A percentile compares a stretch with the other conserved stretches of the same genome.
Conservation (phyloP, 331 rosid species). For the Malus hybrid region DNA sequence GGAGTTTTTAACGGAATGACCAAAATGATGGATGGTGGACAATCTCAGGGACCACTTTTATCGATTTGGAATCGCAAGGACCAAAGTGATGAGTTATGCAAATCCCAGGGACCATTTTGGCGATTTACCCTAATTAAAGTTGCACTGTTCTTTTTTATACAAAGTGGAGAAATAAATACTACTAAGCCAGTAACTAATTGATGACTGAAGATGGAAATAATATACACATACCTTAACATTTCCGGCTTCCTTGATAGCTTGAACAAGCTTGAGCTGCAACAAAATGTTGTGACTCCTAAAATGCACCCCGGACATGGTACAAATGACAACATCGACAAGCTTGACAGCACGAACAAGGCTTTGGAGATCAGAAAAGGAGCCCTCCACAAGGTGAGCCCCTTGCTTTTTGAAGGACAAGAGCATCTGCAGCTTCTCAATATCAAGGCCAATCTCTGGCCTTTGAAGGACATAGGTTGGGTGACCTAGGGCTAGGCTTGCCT, state of each 20-base stretch:
- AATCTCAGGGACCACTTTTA: too few species aligned
- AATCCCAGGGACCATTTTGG: too few species aligned
- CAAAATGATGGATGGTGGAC: too few species aligned
- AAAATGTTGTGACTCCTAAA: slow-evolving; percentile 56
- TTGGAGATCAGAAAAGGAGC: slow-evolving; percentile 36
- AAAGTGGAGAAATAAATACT: too few species aligned
- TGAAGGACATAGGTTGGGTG: slow-evolving; percentile 52
- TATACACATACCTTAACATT: slow-evolving; percentile 46
- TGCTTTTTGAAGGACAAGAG: slow-evolving; percentile 49
- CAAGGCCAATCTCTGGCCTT: slow-evolving; percentile 61
- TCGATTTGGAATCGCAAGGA: too few species aligned
- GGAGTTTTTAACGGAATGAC: too few species aligned
- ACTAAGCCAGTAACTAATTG: too few species aligned
- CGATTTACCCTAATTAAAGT: too few species aligned
- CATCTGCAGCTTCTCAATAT: slow-evolving; percentile 58
- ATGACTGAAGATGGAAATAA: too few species aligned
- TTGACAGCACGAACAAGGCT: slow-evolving; percentile 57
- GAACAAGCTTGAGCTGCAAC: slow-evolving; percentile 63
- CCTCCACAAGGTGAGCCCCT: slow-evolving; percentile 51
- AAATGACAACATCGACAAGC: slow-evolving; percentile 63
- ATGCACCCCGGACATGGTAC: slow-evolving; percentile 63
- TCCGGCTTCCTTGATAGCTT: slow-evolving; percentile 70
- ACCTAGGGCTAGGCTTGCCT: slow-evolving; percentile 49
- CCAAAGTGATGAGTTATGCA: too few species aligned
- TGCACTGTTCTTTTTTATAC: too few species aligned